These are phyloP conservation scores for Asterophora parasitica DNA, from an alignment of 768 basidiomycete species.

Conservation along the genomic window DNA sequence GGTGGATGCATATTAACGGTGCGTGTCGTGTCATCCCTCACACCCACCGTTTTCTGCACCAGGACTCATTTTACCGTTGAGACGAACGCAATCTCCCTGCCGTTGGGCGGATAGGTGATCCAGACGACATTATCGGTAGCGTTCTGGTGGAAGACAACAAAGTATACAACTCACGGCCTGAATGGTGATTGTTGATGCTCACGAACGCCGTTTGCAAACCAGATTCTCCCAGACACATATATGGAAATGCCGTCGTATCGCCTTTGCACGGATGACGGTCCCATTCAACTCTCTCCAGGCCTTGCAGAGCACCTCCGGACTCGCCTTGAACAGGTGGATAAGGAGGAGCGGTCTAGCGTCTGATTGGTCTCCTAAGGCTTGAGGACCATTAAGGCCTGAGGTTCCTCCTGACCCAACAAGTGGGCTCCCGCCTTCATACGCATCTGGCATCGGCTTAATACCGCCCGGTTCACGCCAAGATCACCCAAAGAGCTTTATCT, in stretches of 20 bases:
- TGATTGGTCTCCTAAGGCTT: background rate
- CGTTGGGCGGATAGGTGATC: constrained; percentile 71
- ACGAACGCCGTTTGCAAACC: background rate
- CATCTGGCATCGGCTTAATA: too few relatives aligned
- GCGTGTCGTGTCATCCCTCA: constrained; percentile 4
- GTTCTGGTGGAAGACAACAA: constrained; percentile 69
- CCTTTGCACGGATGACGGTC: constrained; percentile 70
- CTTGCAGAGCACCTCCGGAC: constrained; percentile 45
- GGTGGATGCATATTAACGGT: constrained; percentile 89
- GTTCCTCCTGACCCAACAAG: too few relatives aligned
- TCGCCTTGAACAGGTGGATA: constrained; percentile 29
- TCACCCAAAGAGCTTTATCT: too few relatives aligned
- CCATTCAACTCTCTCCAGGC: constrained; percentile 64
- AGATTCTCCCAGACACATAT: constrained; percentile 72
- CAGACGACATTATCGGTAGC: constrained; percentile 78
- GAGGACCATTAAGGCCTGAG: background rate
- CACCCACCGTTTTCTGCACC: background rate
- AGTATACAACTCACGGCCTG: constrained; percentile 30
- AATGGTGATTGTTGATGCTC: background rate
- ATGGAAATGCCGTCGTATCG: constrained; percentile 83
- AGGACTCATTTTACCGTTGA: constrained; percentile 20
- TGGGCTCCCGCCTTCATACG: too few relatives aligned
- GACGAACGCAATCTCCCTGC: constrained; percentile 74
- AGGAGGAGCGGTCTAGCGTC: constrained; percentile 23
- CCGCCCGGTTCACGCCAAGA: too few relatives aligned